Percentiles rank a stretch among this genome's conserved stretches.
Evolutionary conservation across 1,284 basidiomycete species (phyloP).

Genomic region (Rhodotorula sp.): DNA sequence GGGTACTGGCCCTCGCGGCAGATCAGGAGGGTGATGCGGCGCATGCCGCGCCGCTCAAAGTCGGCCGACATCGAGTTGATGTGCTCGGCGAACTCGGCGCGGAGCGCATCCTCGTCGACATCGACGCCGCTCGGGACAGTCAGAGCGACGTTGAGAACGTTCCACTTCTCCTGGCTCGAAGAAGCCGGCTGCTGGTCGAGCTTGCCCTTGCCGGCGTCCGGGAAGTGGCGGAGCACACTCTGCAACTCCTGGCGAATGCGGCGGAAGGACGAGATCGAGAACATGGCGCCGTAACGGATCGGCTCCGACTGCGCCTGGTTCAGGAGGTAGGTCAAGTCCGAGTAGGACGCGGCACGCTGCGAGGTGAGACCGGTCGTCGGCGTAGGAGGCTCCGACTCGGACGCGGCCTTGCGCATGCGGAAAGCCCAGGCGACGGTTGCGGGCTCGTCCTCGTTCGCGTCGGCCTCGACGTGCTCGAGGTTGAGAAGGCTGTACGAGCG

Average conservation of each 20-base stretch:
- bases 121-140: constrained; percentile 75
- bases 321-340: constrained; percentile 88
- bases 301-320: constrained; percentile 76
- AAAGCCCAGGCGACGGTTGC: constrained; percentile 87
- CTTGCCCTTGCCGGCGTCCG: constrained; percentile 37
- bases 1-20: constrained; percentile 91
- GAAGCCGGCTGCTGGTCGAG: constrained; percentile 10
- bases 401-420: constrained; percentile 68
- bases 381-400: constrained; percentile 55
- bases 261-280: constrained; percentile 76
- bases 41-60: constrained; percentile 73
- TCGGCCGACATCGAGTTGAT: constrained; percentile 68
- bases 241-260: constrained; percentile 67
- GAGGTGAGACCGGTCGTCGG: constrained; percentile 39
- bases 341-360: constrained; percentile 67
- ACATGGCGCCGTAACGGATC: constrained; percentile 79
- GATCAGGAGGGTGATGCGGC: constrained; percentile 87
- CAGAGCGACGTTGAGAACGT: constrained; percentile 90
- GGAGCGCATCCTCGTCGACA: constrained; percentile 74
- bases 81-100: constrained; percentile 68
- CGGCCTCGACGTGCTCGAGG: constrained; percentile 89
- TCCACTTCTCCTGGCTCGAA: constrained; percentile 48
- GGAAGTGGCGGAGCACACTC: constrained; percentile 44
- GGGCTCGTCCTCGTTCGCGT: constrained; percentile 73
- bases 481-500: constrained; percentile 88